Base-by-base conservation (phyloP, 2,329 filamentous ascomycete species). In the Aurifilum marmelostoma region DNA sequence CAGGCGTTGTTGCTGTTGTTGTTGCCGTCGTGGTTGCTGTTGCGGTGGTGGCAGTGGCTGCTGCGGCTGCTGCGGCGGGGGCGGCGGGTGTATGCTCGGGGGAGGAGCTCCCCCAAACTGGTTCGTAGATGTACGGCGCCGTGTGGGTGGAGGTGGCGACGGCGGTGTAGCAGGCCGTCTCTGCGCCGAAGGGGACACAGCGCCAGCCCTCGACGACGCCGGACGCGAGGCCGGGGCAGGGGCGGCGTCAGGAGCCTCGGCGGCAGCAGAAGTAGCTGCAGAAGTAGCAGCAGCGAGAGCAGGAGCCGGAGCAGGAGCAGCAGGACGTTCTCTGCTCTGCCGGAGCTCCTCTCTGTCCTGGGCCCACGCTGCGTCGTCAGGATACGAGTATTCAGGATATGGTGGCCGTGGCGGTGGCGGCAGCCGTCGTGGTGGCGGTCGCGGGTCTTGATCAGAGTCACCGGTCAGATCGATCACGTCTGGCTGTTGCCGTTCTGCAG, bases 401-500 rank as follows among this genome's bases (percentile, higher is more conserved):
- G 43, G 18, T 5, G 21, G 43, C 43, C n/a, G 43, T 7, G 21
- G 43, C 43, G 69, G 32, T 11, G 50, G n/a, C 21, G 52, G n/a
- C 12, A 5, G 50, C 6, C 8, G 9, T 52, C 12, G 52, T 56
- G 12, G 24, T 56, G 3, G 50, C 5, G 7, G 9, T 52, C 12
- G 24, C 29, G 24, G 24, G 27, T 27, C 27, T 27, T 16, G 24
- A 37, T 39, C 12, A 24, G 54, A 62, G 18, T 70, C 67, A 32
- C 34, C 29, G 5, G 69, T 71, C 11, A 72, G 66, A 50, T 72
- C 71, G 54, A 72, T 68, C 47, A 72, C 69, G 37, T 27, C 27
- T 43, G 24, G 37, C 9, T 58, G 21, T 32, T 39, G 63, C 21
- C 29, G 34, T 32, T 14, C 32, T 21, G 21, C 14, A 43, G 66